phyloP scores from a whole-genome alignment of 129 eudicot species.

The Arctium lappa region DNA sequence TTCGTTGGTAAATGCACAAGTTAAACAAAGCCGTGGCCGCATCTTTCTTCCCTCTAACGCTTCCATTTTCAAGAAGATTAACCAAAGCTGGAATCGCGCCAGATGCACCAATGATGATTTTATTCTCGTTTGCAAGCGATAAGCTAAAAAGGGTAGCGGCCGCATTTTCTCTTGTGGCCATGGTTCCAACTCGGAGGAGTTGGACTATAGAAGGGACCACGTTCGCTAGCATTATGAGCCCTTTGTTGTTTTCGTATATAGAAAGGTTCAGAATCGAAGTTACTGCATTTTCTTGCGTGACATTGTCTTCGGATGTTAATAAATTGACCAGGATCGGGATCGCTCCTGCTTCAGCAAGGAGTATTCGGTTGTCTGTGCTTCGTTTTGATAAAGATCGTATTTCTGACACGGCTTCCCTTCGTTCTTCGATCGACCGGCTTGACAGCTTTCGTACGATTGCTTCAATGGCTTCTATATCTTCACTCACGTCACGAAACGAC shows the following conservation, averaged over 20 bases:
- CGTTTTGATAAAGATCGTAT: conserved; percentile 84
- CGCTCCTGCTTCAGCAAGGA: conserved; percentile 87
- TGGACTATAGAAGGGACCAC: conserved; percentile 76
- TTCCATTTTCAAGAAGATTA: conserved; percentile 64
- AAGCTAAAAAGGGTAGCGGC: conserved; percentile 87
- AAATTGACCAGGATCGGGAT: conserved; percentile 71
- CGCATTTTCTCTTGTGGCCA: conserved; percentile 80
- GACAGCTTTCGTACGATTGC: conserved; percentile 67
- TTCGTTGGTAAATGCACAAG: conserved; percentile 85
- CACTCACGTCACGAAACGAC: conserved; percentile 82
- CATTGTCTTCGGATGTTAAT: conserved; percentile 54
- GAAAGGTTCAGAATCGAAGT: conserved; percentile 82
- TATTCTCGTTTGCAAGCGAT: conserved; percentile 79
- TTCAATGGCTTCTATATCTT: conserved; percentile 77
- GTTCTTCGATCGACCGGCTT: conserved; percentile 53
- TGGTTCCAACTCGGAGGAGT: conserved; percentile 71
- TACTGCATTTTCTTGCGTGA: conserved; percentile 77
- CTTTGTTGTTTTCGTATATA: conserved; percentile 72
- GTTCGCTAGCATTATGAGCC: conserved; percentile 74
- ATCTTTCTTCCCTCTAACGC: conserved; percentile 83
- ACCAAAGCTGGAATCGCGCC: conserved; percentile 83
- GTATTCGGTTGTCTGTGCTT: conserved; percentile 85
- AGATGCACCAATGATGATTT: conserved; percentile 76
- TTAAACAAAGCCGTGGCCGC: conserved; percentile 94
- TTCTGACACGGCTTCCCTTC: conserved; percentile 62